phyloP scores from a whole-genome alignment of 2,329 filamentous ascomycete species.

The Cercospora sojina region DNA sequence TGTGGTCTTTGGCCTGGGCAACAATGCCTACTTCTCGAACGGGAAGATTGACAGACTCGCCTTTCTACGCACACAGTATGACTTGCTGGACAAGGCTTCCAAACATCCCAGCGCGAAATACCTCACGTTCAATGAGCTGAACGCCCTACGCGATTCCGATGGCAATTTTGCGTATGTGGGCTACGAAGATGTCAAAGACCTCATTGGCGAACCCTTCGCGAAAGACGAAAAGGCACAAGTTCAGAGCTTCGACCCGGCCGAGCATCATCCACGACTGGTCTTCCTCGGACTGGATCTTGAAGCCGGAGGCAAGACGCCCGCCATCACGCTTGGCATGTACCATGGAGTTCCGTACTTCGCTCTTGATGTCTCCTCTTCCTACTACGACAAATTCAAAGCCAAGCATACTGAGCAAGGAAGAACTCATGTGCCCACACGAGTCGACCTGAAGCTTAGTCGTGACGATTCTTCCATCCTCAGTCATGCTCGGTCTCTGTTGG shows the following conservation, averaged over 20 bases:
- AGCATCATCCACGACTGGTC: conserved; percentile 24
- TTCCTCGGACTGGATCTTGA: conserved; percentile 29
- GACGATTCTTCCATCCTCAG: conserved; percentile 26
- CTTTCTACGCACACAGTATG: conserved; percentile 24
- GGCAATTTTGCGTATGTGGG: conserved; percentile 20
- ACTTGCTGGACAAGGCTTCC: conserved; percentile 25
- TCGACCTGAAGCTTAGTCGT: conserved; percentile 24
- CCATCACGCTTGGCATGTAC: conserved; percentile 23
- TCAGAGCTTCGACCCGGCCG: conserved; percentile 23
- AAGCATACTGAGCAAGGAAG: conserved; percentile 20
- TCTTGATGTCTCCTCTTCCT: conserved; percentile 22
- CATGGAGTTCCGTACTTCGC: conserved; percentile 27
- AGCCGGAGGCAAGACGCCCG: conserved; percentile 13
- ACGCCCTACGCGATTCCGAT: conserved; percentile 19
- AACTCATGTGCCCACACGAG: conserved; percentile 20
- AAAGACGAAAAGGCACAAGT: conserved; percentile 25
- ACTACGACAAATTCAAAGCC: conserved; percentile 22
- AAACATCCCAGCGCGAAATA: conserved; percentile 25
- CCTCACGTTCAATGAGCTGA: conserved; percentile 25
- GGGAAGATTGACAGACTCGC: conserved; percentile 24
- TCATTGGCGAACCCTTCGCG: conserved; percentile 23
- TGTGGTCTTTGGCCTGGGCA: conserved; percentile 24
- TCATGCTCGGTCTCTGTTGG: conserved; percentile 26
- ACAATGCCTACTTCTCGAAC: conserved; percentile 28
- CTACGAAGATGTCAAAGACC: conserved; percentile 21